phyloP scores from a whole-genome alignment of 2,329 filamentous ascomycete species.

The Myriosclerotinia scirpicola region DNA sequence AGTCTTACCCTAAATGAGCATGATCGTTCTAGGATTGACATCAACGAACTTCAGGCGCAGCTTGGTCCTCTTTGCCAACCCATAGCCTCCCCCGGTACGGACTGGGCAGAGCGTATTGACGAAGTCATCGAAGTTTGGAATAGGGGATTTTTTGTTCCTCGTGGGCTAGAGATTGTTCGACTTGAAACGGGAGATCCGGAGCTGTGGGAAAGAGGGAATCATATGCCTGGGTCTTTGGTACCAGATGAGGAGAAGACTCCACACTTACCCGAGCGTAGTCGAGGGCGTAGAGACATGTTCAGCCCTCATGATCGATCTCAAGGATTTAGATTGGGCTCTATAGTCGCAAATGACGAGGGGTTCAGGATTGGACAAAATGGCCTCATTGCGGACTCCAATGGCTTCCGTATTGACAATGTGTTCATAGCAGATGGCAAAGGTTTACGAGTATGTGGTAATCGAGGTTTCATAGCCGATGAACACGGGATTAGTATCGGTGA shows the following conservation, averaged over 20 bases:
- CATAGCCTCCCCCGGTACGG: slow-evolving; percentile 3
- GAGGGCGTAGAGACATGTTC: slow-evolving; percentile 7
- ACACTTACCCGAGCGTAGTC: background rate
- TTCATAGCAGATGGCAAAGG: slow-evolving; percentile 45
- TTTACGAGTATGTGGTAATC: slow-evolving; percentile 39
- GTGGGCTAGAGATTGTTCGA: slow-evolving; percentile 50
- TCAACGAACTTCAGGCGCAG: slow-evolving; percentile 46
- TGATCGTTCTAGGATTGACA: slow-evolving; percentile 33
- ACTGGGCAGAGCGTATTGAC: slow-evolving; percentile 41
- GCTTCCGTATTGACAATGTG: slow-evolving; percentile 32
- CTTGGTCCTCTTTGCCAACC: slow-evolving; percentile 41
- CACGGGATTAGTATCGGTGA: slow-evolving; percentile 32
- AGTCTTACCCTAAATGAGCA: slow-evolving; percentile 30
- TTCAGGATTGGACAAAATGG: slow-evolving; percentile 24
- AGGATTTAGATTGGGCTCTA: slow-evolving; percentile 25
- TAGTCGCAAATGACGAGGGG: slow-evolving; percentile 26
- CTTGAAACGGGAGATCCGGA: slow-evolving; percentile 32
- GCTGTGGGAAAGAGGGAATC: background rate
- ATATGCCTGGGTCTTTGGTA: slow-evolving; percentile 49
- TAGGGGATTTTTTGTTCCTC: slow-evolving; percentile 53
- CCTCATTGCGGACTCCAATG: slow-evolving; percentile 33
- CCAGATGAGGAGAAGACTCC: slow-evolving; percentile 37
- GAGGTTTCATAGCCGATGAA: slow-evolving; percentile 32
- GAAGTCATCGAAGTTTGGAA: slow-evolving; percentile 56
- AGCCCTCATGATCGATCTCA: slow-evolving; percentile 6